A percentile compares a stretch with the other conserved stretches of the same genome.
Conservation (phyloP, 805 yeast genomes). For the Saturnispora mendoncae region DNA sequence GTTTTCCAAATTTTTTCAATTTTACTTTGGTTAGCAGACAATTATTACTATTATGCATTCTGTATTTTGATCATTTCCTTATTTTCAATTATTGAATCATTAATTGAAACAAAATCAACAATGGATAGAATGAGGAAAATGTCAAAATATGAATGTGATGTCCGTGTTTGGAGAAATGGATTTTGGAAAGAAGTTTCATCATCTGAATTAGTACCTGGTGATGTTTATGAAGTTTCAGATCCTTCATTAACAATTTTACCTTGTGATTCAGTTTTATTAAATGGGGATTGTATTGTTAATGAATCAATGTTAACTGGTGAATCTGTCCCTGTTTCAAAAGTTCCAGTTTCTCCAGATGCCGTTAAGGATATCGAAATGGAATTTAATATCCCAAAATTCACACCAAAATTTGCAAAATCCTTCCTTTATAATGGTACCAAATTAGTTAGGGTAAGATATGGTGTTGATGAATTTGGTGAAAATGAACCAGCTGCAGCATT, state of each 20-base stretch:
- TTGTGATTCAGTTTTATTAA: conserved; percentile 76
- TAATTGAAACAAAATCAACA: conserved; percentile 77
- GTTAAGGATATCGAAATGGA: conserved; percentile 50
- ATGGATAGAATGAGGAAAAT: conserved; percentile 63
- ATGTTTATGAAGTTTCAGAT: conserved; percentile 84
- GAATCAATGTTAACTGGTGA: conserved; percentile 98
- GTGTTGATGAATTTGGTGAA: conserved; percentile 46
- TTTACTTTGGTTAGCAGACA: conserved; percentile 84
- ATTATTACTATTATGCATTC: conserved; percentile 86
- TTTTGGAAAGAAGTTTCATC: conserved; percentile 83
- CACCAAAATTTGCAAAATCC: conserved; percentile 61
- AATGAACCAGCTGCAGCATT: conserved; percentile 79
- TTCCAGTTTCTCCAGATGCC: conserved; percentile 54
- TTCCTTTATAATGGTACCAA: conserved; percentile 85
- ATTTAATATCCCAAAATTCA: conserved; percentile 45
- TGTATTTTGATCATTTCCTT: conserved; percentile 86
- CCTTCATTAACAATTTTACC: conserved; percentile 70
- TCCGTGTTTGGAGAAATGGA: conserved; percentile 84
- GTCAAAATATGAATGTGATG: conserved; percentile 66
- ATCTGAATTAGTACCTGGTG: conserved; percentile 88
- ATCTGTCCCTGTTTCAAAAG: conserved; percentile 89
- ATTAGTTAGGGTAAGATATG: conserved; percentile 70
- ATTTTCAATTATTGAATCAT: conserved; percentile 67
- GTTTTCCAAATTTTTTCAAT: conserved; percentile 91
- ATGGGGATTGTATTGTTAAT: conserved; percentile 94